Conservation (phyloP, 805 yeast species). For the Saccharomycopsis fibuligera region DNA sequence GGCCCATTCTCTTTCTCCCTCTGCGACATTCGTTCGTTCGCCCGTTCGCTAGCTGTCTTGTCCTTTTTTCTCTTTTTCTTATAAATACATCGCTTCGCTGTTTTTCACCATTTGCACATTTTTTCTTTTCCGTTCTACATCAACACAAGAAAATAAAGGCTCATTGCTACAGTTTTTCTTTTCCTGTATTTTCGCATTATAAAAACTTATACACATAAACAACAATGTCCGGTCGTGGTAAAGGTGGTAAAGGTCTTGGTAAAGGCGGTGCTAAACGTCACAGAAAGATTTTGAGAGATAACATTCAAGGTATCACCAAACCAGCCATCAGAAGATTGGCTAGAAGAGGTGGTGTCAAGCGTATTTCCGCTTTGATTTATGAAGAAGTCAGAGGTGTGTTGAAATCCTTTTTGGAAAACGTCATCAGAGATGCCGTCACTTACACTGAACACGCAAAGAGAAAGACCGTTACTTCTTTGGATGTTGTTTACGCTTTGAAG, state of each 20-base stretch:
- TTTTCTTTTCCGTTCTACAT: neutral
- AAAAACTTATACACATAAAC: slow-evolving; percentile 1
- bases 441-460: slow-evolving; percentile 99
- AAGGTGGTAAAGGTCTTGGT: slow-evolving; percentile 99
- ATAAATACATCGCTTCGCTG: slow-evolving; percentile 5
- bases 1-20: too few relatives aligned
- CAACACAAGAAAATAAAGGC: too few relatives aligned
- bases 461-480: slow-evolving; percentile 98
- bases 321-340: slow-evolving; percentile 99
- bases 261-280: slow-evolving; percentile 99
- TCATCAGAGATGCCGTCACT: slow-evolving; percentile 98
- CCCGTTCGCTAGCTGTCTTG: neutral
- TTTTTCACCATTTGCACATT: neutral
- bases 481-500: slow-evolving; percentile 98
- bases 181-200: neutral
- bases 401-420: slow-evolving; percentile 92
- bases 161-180: too few relatives aligned
- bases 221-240: slow-evolving; percentile 97
- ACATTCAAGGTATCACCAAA: slow-evolving; percentile 99
- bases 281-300: slow-evolving; percentile 98
- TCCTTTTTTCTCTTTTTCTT: slow-evolving; percentile 1
- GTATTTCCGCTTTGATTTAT: slow-evolving; percentile 97
- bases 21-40: too few relatives aligned
- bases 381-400: slow-evolving; percentile 98
- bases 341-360: slow-evolving; percentile 99